Evolutionary conservation across 805 yeast species (phyloP).

Genomic region (Lipomyces kockii): DNA sequence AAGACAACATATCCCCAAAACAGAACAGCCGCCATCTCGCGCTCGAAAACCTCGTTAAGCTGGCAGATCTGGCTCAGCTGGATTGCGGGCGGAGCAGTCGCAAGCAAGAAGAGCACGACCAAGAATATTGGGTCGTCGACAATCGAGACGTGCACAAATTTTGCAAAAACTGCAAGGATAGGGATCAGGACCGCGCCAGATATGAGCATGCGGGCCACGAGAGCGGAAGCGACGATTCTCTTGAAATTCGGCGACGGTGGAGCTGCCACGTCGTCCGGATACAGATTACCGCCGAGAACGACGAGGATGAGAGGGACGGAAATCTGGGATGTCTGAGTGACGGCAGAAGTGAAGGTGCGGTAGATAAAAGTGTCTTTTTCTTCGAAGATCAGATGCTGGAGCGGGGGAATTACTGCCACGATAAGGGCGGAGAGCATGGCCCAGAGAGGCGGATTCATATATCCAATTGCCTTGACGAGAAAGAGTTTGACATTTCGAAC

Average conservation of each 20-base stretch:
- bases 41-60: constrained; percentile 61
- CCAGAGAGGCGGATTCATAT: constrained; percentile 71
- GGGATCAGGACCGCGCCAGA: constrained; percentile 62
- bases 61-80: constrained; percentile 70
- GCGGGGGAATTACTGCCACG: constrained; percentile 60
- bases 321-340: constrained; percentile 59
- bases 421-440: constrained; percentile 63
- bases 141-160: constrained; percentile 54
- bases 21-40: constrained; percentile 67
- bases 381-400: constrained; percentile 54
- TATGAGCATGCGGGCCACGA: constrained; percentile 63
- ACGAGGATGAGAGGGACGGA: constrained; percentile 66
- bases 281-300: constrained; percentile 64
- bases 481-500: not conserved
- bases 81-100: constrained; percentile 70
- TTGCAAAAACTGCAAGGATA: constrained; percentile 56
- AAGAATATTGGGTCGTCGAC: constrained; percentile 63
- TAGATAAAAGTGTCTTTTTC: constrained; percentile 52
- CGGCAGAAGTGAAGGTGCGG: constrained; percentile 58
- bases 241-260: constrained; percentile 37
- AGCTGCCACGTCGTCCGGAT: constrained; percentile 57
- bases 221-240: constrained; percentile 56
- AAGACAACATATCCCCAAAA: constrained; percentile 70
- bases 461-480: constrained; percentile 41
- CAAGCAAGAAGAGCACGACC: constrained; percentile 61